Percentiles rank a stretch among this genome's conserved stretches.
Conservation (phyloP, 305 asterid species). For the Nicotiana rustica region DNA sequence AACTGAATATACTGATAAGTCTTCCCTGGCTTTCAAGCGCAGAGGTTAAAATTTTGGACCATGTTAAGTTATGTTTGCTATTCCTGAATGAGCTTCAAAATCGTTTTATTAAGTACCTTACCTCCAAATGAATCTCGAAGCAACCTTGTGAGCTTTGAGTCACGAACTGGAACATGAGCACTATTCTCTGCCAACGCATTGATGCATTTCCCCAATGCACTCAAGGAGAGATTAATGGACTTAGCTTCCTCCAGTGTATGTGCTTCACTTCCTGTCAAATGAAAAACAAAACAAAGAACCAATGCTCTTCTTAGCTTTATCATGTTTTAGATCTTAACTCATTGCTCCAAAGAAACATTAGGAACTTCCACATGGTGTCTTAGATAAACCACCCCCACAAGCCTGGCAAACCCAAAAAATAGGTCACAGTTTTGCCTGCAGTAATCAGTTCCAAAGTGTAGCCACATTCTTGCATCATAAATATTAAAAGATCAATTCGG, state of each 20-base stretch:
- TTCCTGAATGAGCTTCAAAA: conserved; percentile 6
- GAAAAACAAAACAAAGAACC: conserved; percentile 14
- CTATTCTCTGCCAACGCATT: conserved; percentile 97
- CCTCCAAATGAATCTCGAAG: conserved; percentile 99
- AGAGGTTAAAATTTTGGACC: not conserved
- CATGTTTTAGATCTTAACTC: not conserved
- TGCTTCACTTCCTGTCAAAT: conserved; percentile 81
- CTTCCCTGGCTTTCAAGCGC: conserved; percentile 4
- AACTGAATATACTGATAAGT: not conserved
- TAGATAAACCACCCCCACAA: conserved; percentile 13
- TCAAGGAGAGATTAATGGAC: conserved; percentile 87
- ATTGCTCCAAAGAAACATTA: not conserved
- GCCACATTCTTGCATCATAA: not conserved
- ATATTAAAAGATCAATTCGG: not conserved
- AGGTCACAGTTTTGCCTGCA: conserved; percentile 9
- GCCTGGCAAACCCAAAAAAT: conserved; percentile 1
- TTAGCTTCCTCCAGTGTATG: conserved; percentile 91
- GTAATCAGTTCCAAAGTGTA: not conserved
- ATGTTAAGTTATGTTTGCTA: conserved; percentile 1
- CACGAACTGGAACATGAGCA: conserved; percentile 91
- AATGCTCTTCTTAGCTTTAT: not conserved
- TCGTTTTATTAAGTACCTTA: conserved; percentile 38
- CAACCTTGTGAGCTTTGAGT: conserved; percentile 91
- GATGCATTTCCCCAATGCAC: conserved; percentile 92
- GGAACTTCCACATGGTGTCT: conserved; percentile 35